Evolutionary conservation across 805 yeast genomes (phyloP).

Genomic region (Metschnikowia lochheadii): DNA sequence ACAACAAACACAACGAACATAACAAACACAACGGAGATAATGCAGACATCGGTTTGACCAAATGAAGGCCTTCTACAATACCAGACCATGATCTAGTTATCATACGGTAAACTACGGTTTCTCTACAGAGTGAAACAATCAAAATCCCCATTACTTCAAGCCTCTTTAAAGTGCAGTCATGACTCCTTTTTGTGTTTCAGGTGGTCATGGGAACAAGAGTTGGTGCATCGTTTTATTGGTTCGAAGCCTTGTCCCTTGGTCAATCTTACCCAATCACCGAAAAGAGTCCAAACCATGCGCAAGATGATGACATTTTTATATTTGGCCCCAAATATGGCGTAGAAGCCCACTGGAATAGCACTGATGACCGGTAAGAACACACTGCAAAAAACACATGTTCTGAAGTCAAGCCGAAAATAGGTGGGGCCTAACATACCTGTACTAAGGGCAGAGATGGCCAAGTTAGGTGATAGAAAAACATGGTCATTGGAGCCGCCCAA

Average conservation of each 20-base stretch:
- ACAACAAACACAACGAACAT: too few relatives aligned
- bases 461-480: slow-evolving; percentile 30
- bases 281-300: not conserved
- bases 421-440: slow-evolving; percentile 18
- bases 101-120: too few relatives aligned
- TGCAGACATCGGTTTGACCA: not conserved
- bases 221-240: not conserved
- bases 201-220: not conserved
- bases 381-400: slow-evolving; percentile 12
- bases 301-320: not conserved
- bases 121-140: not conserved
- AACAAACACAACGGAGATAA: too few relatives aligned
- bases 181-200: not conserved
- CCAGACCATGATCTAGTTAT: too few relatives aligned
- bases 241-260: not conserved
- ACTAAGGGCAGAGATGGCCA: slow-evolving; percentile 18
- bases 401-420: slow-evolving; percentile 14
- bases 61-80: too few relatives aligned
- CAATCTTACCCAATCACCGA: not conserved
- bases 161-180: not conserved
- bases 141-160: not conserved
- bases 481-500: slow-evolving; percentile 21
- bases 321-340: slow-evolving; percentile 14
- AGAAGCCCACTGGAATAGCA: slow-evolving; percentile 17
- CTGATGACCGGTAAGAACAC: slow-evolving; percentile 13